phyloP scores from a whole-genome alignment of 805 yeast genomes.

The Yamadazyma kitorensis region DNA sequence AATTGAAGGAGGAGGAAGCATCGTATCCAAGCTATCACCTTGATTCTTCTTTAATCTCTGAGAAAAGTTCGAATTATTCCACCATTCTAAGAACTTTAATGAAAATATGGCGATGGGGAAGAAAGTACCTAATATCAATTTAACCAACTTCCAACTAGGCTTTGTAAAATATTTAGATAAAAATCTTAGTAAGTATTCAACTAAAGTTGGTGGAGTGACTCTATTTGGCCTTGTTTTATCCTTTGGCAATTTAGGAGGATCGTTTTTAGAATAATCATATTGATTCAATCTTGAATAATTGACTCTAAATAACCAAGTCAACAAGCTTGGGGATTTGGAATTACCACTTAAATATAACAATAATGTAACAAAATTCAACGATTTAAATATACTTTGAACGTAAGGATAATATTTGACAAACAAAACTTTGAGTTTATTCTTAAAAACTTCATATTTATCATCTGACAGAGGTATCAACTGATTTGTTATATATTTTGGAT shows the following conservation, averaged over 20 bases:
- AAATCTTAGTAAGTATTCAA: constrained; percentile 31
- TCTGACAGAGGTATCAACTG: constrained; percentile 28
- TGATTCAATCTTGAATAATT: constrained; percentile 62
- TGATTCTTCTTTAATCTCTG: constrained; percentile 50
- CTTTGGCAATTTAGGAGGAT: constrained; percentile 13
- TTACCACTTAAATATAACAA: constrained; percentile 66
- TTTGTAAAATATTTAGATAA: constrained; percentile 19
- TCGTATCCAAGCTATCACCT: constrained; percentile 43
- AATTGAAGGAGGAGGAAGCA: constrained; percentile 47
- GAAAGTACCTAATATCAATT: constrained; percentile 43
- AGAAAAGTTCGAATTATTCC: constrained; percentile 77
- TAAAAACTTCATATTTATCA: constrained; percentile 22
- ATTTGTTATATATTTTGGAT: constrained; percentile 56
- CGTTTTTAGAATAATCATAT: constrained; percentile 44
- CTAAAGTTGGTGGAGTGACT: constrained; percentile 40
- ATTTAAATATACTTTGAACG: constrained; percentile 43
- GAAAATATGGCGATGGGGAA: constrained; percentile 82
- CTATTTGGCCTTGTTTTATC: constrained; percentile 19
- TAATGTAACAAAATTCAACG: constrained; percentile 54
- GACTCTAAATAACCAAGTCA: constrained; percentile 60
- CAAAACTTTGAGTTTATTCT: constrained; percentile 29
- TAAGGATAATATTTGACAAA: constrained; percentile 65
- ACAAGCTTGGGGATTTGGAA: constrained; percentile 58
- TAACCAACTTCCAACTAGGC: constrained; percentile 31
- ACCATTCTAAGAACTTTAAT: constrained; percentile 89